Evolutionary conservation across 2,329 filamentous ascomycete genomes (phyloP).

Genomic region (Chaetomiaceae sp.): DNA sequence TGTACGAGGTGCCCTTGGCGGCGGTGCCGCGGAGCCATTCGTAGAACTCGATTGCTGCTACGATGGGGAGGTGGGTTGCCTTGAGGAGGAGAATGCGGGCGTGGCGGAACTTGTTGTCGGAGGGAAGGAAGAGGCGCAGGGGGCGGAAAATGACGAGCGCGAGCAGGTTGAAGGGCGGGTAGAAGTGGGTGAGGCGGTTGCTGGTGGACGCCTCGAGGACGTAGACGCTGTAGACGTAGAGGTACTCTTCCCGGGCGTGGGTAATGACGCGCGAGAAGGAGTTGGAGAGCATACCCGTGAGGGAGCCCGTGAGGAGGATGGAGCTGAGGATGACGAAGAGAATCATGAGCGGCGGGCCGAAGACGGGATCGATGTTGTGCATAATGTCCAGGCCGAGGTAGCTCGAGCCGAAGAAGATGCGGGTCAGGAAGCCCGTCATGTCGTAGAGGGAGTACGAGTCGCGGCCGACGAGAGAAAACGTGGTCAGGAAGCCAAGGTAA

Average conservation of each 20-base stretch:
- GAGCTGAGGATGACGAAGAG: conserved; percentile 74
- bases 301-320: conserved; percentile 71
- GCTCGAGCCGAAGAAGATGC: conserved; percentile 76
- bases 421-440: conserved; percentile 74
- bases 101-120: conserved; percentile 58
- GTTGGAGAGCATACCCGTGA: conserved; percentile 75
- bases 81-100: conserved; percentile 60
- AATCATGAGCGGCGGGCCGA: conserved; percentile 60
- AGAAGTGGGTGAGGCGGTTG: conserved; percentile 65
- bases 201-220: conserved; percentile 64
- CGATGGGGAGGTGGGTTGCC: conserved; percentile 62
- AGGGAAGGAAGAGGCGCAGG: conserved; percentile 62
- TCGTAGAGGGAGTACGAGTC: conserved; percentile 59
- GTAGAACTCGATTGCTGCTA: conserved; percentile 64
- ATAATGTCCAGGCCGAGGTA: conserved; percentile 70
- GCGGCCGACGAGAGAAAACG: conserved; percentile 73
- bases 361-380: conserved; percentile 54
- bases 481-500: conserved; percentile 85
- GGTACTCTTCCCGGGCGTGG: conserved; percentile 68
- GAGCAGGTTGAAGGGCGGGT: conserved; percentile 69
- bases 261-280: conserved; percentile 63
- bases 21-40: conserved; percentile 43
- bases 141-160: conserved; percentile 69
- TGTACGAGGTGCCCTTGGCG: conserved; percentile 39
- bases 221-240: conserved; percentile 68